Evolutionary conservation across 106 monocot species (phyloP).

Genomic region (Acanthochlamys bracteata): DNA sequence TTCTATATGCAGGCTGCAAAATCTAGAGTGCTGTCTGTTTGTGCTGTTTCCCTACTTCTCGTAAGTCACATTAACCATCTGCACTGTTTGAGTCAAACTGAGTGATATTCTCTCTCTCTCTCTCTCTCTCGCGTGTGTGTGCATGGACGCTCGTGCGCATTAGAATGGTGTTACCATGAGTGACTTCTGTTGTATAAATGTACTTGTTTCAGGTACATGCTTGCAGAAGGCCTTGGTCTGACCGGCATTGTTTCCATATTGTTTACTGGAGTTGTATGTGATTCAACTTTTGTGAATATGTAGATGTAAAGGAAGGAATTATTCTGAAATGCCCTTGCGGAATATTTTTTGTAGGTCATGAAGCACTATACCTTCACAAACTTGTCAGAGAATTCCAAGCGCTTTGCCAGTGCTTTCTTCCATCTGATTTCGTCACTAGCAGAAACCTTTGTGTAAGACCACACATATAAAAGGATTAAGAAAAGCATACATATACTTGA

Average conservation of each 20-base stretch:
- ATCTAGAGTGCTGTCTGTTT: constrained; percentile 94
- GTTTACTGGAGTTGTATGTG: constrained; percentile 96
- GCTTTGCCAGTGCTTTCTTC: constrained; percentile 76
- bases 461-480: no score
- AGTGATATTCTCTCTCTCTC: no score
- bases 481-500: background rate
- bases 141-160: no score
- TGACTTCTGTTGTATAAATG: no score
- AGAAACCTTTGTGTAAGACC: constrained; percentile 96
- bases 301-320: background rate
- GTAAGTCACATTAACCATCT: constrained; percentile 40
- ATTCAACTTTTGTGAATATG: background rate
- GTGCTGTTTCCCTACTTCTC: constrained; percentile 99
- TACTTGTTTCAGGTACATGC: constrained; percentile 73
- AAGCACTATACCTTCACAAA: constrained; percentile 93
- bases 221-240: constrained; percentile 88
- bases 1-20: constrained; percentile 62
- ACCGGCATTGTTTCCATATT: constrained; percentile 98
- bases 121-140: no score
- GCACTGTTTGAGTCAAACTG: constrained; percentile 12
- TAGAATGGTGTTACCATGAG: no score
- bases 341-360: constrained; percentile 61
- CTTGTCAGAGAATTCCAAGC: constrained; percentile 90
- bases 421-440: constrained; percentile 95
- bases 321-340: background rate